Evolutionary conservation across 2,329 filamentous ascomycete genomes (phyloP), one percentile per base, ranked within the genome.

Genomic region (Metarhizium rileyi): DNA sequence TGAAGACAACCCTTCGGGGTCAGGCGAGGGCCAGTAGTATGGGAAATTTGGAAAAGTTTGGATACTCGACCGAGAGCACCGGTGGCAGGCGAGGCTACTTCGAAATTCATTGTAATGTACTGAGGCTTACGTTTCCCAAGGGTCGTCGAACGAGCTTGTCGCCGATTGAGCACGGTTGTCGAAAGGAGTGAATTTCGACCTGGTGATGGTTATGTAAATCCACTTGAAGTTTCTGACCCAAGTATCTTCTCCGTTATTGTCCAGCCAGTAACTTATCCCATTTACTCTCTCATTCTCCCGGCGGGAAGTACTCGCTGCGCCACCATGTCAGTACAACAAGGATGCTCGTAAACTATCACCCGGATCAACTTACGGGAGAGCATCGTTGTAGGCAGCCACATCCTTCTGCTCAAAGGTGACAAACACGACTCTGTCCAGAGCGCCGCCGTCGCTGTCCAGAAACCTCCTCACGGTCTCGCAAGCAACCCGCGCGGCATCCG

Each of bases 361-460:
- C 26, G 26, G 23, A 18, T 8, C 25, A 20, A 62, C 66, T 57
- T 68, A 95, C 90, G 90, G 87, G 10, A 95, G 66, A 33, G 74
- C 68, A 23, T 77, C 58, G 47, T 83, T 73, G 64, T 97, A 97
- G 0, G 86, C 83, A 36, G 70, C 66, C 52, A 86, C 80, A 59
- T 97, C 90, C 67, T 90, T 90, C 48, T 72, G 65, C 63, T 86
- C 74, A 65, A 95, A 96, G 16, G 83, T 87, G 61, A 90, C 90
- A 69, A 97, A 95, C 18, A 95, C 75, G 12, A 97, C 78, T 57
- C 81, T 79, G 42, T 88, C 79, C 27, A 96, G 65, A 57, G 61
- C 50, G 2, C 71, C 72, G 12, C 70, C 59, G 4, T 70, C 57
- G 4, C 67, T 62, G 18, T 75, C 71, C n/a, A 84, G 59, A 53